phyloP scores from a whole-genome alignment of 257 asterid species.

The Gynochthodes officinalis region DNA sequence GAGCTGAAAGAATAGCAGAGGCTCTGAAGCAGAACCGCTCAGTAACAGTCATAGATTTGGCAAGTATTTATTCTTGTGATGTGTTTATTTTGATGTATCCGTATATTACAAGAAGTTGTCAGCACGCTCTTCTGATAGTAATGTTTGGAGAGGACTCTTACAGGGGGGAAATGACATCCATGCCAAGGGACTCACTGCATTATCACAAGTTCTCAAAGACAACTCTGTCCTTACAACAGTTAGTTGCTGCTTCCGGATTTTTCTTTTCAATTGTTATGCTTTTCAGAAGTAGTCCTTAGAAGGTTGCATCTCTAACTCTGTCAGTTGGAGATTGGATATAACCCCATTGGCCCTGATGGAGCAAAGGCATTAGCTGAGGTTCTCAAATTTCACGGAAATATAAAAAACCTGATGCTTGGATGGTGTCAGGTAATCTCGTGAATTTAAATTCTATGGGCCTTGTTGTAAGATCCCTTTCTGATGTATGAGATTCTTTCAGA shows the following conservation, averaged over 20 bases:
- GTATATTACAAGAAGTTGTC: neutral
- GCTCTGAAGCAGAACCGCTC: conserved; percentile 87
- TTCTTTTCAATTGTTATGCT: conserved; percentile 4
- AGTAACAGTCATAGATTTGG: conserved; percentile 74
- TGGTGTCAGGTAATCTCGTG: conserved; percentile 86
- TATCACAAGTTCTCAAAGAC: conserved; percentile 79
- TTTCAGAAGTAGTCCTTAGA: neutral
- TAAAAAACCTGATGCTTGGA: conserved; percentile 82
- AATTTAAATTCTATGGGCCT: neutral
- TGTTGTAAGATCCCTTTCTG: conserved; percentile 19
- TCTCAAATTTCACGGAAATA: conserved; percentile 83
- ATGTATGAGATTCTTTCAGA: conserved; percentile 38
- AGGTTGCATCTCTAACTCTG: conserved; percentile 10
- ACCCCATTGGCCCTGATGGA: conserved; percentile 95
- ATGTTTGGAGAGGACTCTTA: conserved; percentile 23
- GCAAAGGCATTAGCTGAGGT: conserved; percentile 87
- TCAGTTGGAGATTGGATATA: conserved; percentile 93
- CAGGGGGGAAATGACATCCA: conserved; percentile 97
- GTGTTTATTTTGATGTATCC: neutral
- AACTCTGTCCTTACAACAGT: conserved; percentile 75
- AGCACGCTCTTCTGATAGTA: neutral
- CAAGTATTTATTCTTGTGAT: conserved; percentile 28
- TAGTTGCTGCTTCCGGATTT: conserved; percentile 30
- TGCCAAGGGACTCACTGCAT: conserved; percentile 63
- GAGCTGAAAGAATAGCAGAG: conserved; percentile 82